Base-by-base conservation (phyloP, 1,139 yeast species). In the Yamadazyma diddensiae region DNA sequence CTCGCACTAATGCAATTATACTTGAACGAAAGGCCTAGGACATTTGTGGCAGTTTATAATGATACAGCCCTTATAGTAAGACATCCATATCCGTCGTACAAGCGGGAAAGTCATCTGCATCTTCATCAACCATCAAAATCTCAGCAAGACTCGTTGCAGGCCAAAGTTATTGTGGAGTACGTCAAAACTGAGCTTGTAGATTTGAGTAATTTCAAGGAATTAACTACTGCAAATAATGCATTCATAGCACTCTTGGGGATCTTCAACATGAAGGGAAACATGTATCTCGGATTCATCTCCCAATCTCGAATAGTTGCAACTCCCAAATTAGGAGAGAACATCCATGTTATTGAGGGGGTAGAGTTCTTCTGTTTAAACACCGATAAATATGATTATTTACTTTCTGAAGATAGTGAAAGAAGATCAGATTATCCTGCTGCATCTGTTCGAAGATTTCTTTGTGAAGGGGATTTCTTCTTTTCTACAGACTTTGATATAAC, bases 401-500 rank as follows among this genome's bases (percentile, higher is more conserved):
- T 33, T 18, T 36, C 37, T 9, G 3, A 14, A 18, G 24, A 23
- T 5, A 4, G 11, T 12, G 7, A 19, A 10, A 35, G 33, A 11
- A 20, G 38, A 14, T 24, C 38, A 57, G 77, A 71, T 18, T 76
- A 70, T 43, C 86, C 86, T 2, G 79, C 84, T 21, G 69, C 73
- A 19, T 71, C 82, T 2, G 67, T 81, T 2, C 64, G 73, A 34
- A 73, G 73, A 43, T 54, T 82, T 9, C 58, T 82, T 18, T 66
- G 77, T 10, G 72, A 71, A 46, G 92, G 87, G 0, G 65, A 78
- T 2, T 83, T 82, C 49, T 82, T 73, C 47, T 82, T 73, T 53
- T 79, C 88, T 0, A 64, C 69, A 21, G 71, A 77, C 37, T 81
- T 80, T 49, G 92, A 83, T 52, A 56, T 82, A 21, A 77, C 86